These are phyloP conservation scores for Suaeda aralocaspica DNA, from an alignment of 148 eudicot species.

Conservation along the genomic window DNA sequence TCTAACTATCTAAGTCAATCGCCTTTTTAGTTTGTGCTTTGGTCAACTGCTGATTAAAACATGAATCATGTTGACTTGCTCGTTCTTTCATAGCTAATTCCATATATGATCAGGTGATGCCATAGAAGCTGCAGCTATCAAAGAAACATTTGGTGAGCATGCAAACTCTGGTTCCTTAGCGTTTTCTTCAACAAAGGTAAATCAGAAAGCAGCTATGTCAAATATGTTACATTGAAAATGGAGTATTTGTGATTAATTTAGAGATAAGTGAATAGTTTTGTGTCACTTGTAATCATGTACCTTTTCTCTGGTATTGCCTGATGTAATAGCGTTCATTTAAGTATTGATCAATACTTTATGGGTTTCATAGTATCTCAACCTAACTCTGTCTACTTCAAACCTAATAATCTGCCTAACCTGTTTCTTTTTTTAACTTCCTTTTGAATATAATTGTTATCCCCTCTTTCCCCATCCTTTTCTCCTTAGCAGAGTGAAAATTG, in stretches of 20 bases:
- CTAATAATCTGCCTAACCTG: too few species aligned
- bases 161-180: constrained; percentile 83
- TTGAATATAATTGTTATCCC: too few species aligned
- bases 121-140: constrained; percentile 80
- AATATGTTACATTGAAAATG: background rate
- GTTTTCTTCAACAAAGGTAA: constrained; percentile 95
- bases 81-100: constrained; percentile 8
- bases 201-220: constrained; percentile 1
- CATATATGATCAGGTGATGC: constrained; percentile 55
- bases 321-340: background rate
- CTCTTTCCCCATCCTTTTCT: too few species aligned
- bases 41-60: background rate
- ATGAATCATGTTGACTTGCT: background rate
- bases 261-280: background rate
- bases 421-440: too few species aligned
- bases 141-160: constrained; percentile 61
- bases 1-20: background rate
- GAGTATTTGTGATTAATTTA: background rate
- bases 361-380: background rate
- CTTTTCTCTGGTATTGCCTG: background rate
- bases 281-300: background rate
- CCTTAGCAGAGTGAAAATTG: too few species aligned
- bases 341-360: background rate
- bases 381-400: background rate
- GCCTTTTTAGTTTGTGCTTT: constrained; percentile 6